Evolutionary conservation across 2,329 filamentous ascomycete genomes (phyloP).

Genomic region (Talaromyces funiculosus): DNA sequence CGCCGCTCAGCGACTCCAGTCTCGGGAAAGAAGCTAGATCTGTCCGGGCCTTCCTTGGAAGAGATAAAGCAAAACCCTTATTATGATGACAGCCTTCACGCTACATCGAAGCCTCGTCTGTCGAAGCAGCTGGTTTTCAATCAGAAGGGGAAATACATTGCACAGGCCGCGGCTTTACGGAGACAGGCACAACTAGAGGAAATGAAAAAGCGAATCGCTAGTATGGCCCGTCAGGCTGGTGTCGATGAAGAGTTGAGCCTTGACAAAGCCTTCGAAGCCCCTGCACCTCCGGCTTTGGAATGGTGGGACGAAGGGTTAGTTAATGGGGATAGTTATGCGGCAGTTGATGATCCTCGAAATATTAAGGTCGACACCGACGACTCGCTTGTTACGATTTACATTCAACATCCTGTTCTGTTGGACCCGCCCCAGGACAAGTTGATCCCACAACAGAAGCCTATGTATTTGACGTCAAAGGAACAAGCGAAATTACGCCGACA

Average conservation of each 20-base stretch:
- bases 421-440: conserved; percentile 88
- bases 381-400: conserved; percentile 80
- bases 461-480: conserved; percentile 87
- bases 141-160: conserved; percentile 93
- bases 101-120: conserved; percentile 59
- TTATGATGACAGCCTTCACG: conserved; percentile 64
- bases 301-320: conserved; percentile 97
- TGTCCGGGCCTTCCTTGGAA: conserved; percentile 53
- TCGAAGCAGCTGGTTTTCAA: conserved; percentile 82
- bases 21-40: conserved; percentile 45
- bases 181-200: conserved; percentile 83
- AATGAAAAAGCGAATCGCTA: conserved; percentile 90
- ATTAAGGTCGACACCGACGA: conserved; percentile 74
- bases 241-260: conserved; percentile 86
- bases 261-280: conserved; percentile 83
- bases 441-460: conserved; percentile 71
- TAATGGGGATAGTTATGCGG: conserved; percentile 67
- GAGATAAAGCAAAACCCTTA: conserved; percentile 71
- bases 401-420: conserved; percentile 87
- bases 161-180: conserved; percentile 82
- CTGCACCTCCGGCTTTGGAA: conserved; percentile 79
- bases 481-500: conserved; percentile 86
- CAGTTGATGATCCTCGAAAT: conserved; percentile 58
- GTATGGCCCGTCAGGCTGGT: conserved; percentile 79
- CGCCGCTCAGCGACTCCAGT: conserved; percentile 44